Evolutionary conservation across 495 filamentous ascomycete genomes (phyloP), one percentile per base, ranked within the genome.

Genomic region (Gamarada debralockiae): DNA sequence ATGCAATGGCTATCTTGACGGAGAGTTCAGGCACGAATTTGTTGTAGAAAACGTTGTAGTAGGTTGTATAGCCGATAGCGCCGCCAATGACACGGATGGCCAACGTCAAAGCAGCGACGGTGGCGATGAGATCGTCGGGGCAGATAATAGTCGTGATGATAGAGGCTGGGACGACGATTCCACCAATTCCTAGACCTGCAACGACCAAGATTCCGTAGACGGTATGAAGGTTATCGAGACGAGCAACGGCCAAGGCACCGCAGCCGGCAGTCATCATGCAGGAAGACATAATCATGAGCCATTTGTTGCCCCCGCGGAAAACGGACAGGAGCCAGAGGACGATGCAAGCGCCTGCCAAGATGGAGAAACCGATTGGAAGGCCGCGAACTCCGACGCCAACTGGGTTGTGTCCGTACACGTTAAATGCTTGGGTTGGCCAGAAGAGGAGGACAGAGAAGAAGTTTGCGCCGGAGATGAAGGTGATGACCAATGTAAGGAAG

Each of bases 71-170:
- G 38, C 86, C 86, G 48, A 90, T 80, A 27, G 79, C 71, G 31
- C 86, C 85, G 29, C 86, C 86, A 29, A 87, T 73, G 48, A 87
- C 82, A 43, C 86, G 83, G 53, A 89, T 82, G 20, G 83, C 78
- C 44, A 89, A 81, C 2, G 86, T 87, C n/a, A 90, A 69, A 10
- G 86, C 83, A 12, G 85, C 81, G 45, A 89, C 77, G 15, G 85
- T 89, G 43, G 85, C 86, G 59, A 90, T 87, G 1, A 88, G 67
- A 50, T 88, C 84, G 63, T 82, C 80, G 4, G 84, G 82, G 53
- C 84, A 87, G 53, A 89, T 84, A 59, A 88, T 88, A 3, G 83
- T 87, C 3, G 81, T 82, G 37, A 87, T 84, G 58, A 86, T 84
- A 0, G 79, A 82, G 9, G 84, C 83, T 0, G 84, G 86, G 13